Evolutionary conservation across 306 rosid species (phyloP).

Genomic region (Ceratonia siliqua): DNA sequence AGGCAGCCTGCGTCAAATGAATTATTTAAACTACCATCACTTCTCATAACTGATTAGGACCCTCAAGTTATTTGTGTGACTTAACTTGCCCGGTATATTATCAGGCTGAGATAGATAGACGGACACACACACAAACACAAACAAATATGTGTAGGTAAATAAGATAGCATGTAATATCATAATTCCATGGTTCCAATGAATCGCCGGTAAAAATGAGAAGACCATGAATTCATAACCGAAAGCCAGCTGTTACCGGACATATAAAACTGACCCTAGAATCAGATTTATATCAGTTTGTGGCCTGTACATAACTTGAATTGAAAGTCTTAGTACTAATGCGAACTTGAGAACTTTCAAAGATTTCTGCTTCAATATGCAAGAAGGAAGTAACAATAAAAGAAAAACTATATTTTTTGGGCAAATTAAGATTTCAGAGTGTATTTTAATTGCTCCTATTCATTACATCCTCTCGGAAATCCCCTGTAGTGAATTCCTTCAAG

Average conservation of each 20-base stretch:
- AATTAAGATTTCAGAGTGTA: background rate
- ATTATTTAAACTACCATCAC: background rate
- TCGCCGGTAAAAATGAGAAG: background rate
- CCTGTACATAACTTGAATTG: background rate
- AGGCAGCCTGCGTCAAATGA: background rate
- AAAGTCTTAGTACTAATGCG: conserved; percentile 1
- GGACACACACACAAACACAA: background rate
- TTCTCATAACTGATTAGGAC: background rate
- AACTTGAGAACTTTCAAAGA: conserved; percentile 14
- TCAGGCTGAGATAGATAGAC: background rate
- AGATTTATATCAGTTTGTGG: conserved; percentile 4
- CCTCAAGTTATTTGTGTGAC: background rate
- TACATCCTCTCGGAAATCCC: background rate
- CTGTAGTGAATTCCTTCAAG: background rate
- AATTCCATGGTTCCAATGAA: no score
- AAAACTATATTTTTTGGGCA: background rate
- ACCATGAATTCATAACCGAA: background rate
- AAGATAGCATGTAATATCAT: background rate
- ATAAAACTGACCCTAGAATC: background rate
- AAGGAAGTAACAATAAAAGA: background rate
- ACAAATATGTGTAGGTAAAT: background rate
- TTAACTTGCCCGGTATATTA: background rate
- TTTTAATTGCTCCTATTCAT: background rate
- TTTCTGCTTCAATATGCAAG: background rate
- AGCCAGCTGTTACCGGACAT: conserved; percentile 1